Evolutionary conservation across 1,139 yeast genomes (phyloP).

Genomic region (Pichia sp.): DNA sequence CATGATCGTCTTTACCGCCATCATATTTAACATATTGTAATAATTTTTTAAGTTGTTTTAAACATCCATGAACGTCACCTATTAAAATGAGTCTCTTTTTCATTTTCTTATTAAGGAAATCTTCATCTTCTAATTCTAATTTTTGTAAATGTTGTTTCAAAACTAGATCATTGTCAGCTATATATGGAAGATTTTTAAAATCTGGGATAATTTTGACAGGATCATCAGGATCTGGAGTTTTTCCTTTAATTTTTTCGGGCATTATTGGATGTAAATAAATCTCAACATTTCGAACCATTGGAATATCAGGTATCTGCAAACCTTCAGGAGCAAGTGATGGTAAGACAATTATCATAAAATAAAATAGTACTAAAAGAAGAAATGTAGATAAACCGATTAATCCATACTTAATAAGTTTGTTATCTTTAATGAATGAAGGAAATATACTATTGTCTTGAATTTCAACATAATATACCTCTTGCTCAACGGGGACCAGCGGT

Average conservation of each 20-base stretch:
- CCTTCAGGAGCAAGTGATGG: constrained; percentile 30
- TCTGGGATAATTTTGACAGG: constrained; percentile 26
- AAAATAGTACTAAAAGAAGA: constrained; percentile 22
- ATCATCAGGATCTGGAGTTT: constrained; percentile 18
- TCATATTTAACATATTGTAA: constrained; percentile 43
- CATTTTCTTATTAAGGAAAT: constrained; percentile 1
- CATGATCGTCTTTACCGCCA: constrained; percentile 41
- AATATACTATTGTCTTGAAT: constrained; percentile 8
- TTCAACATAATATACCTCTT: constrained; percentile 21
- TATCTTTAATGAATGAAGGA: constrained; percentile 12
- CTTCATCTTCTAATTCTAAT: constrained; percentile 3
- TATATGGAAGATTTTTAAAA: constrained; percentile 18
- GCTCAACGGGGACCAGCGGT: constrained; percentile 15
- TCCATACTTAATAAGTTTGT: constrained; percentile 10
- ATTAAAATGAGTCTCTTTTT: constrained; percentile 53
- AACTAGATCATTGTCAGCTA: constrained; percentile 15
- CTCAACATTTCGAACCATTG: constrained; percentile 19
- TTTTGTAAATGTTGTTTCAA: constrained; percentile 21
- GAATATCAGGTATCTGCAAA: constrained; percentile 22
- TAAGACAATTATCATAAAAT: constrained; percentile 24
- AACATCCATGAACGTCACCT: constrained; percentile 89
- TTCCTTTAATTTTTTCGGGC: constrained; percentile 12
- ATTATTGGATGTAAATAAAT: constrained; percentile 29
- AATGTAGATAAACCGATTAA: constrained; percentile 8
- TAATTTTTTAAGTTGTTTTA: constrained; percentile 46